Evolutionary conservation across 2,329 filamentous ascomycete genomes (phyloP).

Genomic region (Monilinia aucupariae): DNA sequence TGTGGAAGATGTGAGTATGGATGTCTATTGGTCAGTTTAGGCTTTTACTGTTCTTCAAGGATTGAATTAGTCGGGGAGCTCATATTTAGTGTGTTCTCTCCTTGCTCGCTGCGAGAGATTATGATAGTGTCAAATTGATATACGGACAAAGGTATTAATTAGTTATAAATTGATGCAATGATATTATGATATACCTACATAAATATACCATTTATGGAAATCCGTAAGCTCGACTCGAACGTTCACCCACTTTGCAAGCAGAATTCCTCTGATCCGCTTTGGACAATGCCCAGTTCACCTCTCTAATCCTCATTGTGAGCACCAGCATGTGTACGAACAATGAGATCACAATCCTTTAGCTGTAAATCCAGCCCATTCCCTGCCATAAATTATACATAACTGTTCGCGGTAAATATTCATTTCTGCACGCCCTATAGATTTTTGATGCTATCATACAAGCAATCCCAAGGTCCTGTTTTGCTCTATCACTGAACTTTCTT

Average conservation of each 20-base stretch:
- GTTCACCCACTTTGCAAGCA: neutral
- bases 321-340: neutral
- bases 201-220: neutral
- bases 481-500: slow-evolving; percentile 40
- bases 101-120: neutral
- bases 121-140: neutral
- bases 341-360: neutral
- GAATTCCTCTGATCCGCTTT: too few species aligned
- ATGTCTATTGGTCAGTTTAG: slow-evolving; percentile 53
- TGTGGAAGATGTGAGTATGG: slow-evolving; percentile 46
- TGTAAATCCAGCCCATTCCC: neutral
- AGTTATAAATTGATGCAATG: too few species aligned
- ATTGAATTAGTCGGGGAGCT: neutral
- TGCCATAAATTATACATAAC: neutral
- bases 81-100: neutral
- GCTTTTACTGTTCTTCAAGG: neutral
- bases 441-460: slow-evolving; percentile 32
- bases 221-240: neutral
- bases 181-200: neutral
- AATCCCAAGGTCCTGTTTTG: neutral
- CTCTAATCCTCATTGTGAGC: neutral
- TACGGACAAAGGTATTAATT: neutral
- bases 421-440: slow-evolving; percentile 24
- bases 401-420: slow-evolving; percentile 11
- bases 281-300: too few species aligned